A percentile compares a stretch with the other conserved stretches of the same genome.
Conservation (phyloP, 306 rosid species). For the Cicer judaicum region DNA sequence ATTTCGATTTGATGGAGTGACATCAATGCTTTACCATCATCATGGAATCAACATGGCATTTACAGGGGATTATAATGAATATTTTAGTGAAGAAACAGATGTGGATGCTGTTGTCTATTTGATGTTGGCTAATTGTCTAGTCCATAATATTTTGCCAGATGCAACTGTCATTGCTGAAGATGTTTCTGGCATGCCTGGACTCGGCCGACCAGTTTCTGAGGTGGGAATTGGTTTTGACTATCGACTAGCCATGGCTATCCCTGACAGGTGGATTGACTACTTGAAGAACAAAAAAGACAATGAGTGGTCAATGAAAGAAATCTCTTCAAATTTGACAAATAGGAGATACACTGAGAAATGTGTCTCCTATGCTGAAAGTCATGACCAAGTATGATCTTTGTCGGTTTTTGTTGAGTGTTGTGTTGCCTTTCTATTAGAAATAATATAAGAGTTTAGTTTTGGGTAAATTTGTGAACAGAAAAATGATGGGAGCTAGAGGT, state of each 20-base stretch:
- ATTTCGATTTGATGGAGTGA: constrained; percentile 95
- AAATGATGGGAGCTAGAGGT: constrained; percentile 34
- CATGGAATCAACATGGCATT: constrained; percentile 83
- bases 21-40: constrained; percentile 97
- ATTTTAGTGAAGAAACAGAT: constrained; percentile 86
- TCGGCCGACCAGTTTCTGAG: constrained; percentile 72
- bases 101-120: constrained; percentile 90
- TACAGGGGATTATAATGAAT: constrained; percentile 84
- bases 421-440: constrained; percentile 37
- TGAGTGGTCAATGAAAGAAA: constrained; percentile 88
- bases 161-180: constrained; percentile 94
- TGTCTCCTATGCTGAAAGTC: constrained; percentile 93
- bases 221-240: constrained; percentile 91
- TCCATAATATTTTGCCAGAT: constrained; percentile 74
- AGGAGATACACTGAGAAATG: constrained; percentile 95
- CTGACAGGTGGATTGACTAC: constrained; percentile 94
- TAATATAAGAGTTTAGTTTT: constrained; percentile 31
- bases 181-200: constrained; percentile 99
- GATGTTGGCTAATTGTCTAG: constrained; percentile 86
- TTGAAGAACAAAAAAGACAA: constrained; percentile 80
- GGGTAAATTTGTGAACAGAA: constrained; percentile 33
- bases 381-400: constrained; percentile 77
- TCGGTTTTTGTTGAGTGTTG: constrained; percentile 34
- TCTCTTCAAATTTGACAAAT: constrained; percentile 77
- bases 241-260: constrained; percentile 92